phyloP scores from a whole-genome alignment of 768 basidiomycete genomes.

The Pholiota microspora region DNA sequence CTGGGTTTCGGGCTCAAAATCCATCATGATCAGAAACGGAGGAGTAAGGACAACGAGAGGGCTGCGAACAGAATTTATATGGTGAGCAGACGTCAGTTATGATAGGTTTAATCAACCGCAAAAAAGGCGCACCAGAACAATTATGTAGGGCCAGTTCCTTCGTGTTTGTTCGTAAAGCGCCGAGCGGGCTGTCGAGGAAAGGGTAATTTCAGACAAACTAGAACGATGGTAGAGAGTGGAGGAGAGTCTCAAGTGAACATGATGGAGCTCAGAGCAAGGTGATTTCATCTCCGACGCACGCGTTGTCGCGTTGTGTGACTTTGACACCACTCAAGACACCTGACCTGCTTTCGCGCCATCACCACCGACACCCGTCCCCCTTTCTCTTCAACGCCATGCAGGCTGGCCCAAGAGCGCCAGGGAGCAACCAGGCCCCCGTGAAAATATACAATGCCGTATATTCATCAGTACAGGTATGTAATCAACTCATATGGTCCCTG shows the following conservation, averaged over 20 bases:
- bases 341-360: constrained; percentile 29
- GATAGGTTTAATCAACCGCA: neutral
- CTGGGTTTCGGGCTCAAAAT: constrained; percentile 41
- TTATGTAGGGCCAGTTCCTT: neutral
- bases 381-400: constrained; percentile 40
- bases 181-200: neutral
- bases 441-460: constrained; percentile 95
- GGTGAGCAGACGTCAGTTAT: neutral
- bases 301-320: constrained; percentile 35
- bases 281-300: constrained; percentile 34
- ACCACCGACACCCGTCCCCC: constrained; percentile 26
- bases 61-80: neutral
- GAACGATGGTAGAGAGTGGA: neutral
- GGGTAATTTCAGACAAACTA: constrained; percentile 16
- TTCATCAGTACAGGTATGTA: constrained; percentile 75
- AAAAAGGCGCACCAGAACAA: neutral
- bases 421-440: constrained; percentile 52
- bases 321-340: constrained; percentile 25
- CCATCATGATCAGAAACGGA: constrained; percentile 25
- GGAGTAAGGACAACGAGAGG: neutral
- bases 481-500: neutral
- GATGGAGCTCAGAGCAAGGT: no score
- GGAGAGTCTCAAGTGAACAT: neutral
- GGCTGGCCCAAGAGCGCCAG: constrained; percentile 40
- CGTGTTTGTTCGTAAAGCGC: neutral